phyloP scores from a whole-genome alignment of 78 protist species.

The Protostelium mycophagum region DNA sequence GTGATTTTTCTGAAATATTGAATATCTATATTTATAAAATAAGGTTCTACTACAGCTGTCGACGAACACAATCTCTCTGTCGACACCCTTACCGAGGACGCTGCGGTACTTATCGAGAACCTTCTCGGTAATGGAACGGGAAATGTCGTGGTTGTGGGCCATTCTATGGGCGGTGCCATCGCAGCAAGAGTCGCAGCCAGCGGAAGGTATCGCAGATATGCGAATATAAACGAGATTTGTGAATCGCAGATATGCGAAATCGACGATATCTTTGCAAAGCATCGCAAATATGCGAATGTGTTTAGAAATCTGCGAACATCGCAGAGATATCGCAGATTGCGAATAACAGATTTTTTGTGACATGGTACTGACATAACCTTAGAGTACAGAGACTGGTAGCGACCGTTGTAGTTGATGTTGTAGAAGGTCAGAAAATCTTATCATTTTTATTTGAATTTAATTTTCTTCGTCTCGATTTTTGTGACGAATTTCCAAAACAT shows the following conservation, averaged over 20 bases:
- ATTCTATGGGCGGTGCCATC: constrained; percentile 60
- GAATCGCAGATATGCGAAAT: too few relatives aligned
- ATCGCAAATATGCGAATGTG: too few relatives aligned
- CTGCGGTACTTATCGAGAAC: constrained; percentile 6
- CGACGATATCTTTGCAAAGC: too few relatives aligned
- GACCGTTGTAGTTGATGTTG: constrained; percentile 80
- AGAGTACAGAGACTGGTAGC: constrained; percentile 12
- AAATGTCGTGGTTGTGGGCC: constrained; percentile 44
- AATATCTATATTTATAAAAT: too few relatives aligned
- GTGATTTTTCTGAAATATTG: too few relatives aligned
- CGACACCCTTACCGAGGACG: constrained; percentile 35
- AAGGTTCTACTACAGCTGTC: constrained; percentile 22
- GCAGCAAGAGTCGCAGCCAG: constrained; percentile 16
- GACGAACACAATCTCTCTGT: constrained; percentile 36
- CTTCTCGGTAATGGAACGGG: background rate
- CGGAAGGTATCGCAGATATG: background rate
- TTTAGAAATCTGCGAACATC: too few relatives aligned
- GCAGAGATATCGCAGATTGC: too few relatives aligned
- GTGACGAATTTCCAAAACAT: too few relatives aligned
- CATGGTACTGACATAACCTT: background rate
- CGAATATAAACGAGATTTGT: too few relatives aligned
- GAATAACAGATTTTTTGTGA: too few relatives aligned
- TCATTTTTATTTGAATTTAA: background rate
- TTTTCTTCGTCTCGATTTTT: constrained; percentile 6
- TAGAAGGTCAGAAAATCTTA: constrained; percentile 67